phyloP scores from a whole-genome alignment of 805 yeast genomes.

The Candida railenensis region DNA sequence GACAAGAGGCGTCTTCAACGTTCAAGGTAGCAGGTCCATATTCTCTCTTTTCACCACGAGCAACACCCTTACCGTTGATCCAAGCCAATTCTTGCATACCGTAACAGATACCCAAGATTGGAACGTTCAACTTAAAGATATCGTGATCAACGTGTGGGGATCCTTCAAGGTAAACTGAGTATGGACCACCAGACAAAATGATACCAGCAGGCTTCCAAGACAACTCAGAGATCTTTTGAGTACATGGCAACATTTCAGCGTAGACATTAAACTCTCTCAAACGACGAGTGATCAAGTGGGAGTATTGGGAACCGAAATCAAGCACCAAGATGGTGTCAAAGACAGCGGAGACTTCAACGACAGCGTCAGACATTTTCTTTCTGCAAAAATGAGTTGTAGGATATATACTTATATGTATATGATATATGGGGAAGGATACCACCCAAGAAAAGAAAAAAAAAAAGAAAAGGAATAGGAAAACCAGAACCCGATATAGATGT shows the following conservation, averaged over 20 bases:
- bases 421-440: not conserved
- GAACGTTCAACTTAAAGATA: conserved; percentile 86
- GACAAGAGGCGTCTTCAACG: conserved; percentile 65
- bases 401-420: not conserved
- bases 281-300: conserved; percentile 95
- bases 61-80: conserved; percentile 92
- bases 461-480: not conserved
- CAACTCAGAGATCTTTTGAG: conserved; percentile 91
- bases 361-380: conserved; percentile 23
- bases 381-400: not conserved
- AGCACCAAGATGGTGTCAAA: conserved; percentile 96
- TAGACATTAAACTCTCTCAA: conserved; percentile 96
- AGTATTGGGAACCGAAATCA: conserved; percentile 98
- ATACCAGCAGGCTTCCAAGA: conserved; percentile 96
- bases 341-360: conserved; percentile 72
- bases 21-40: conserved; percentile 93
- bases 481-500: not conserved
- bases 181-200: conserved; percentile 95
- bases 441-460: conserved; percentile 3
- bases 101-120: conserved; percentile 96
- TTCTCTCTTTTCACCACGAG: conserved; percentile 96
- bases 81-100: conserved; percentile 99
- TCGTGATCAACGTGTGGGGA: conserved; percentile 98
- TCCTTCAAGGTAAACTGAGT: conserved; percentile 92
- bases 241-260: conserved; percentile 99